Conservation (phyloP, 352 stramenopile genomes). For the Globisporangium solare region DNA sequence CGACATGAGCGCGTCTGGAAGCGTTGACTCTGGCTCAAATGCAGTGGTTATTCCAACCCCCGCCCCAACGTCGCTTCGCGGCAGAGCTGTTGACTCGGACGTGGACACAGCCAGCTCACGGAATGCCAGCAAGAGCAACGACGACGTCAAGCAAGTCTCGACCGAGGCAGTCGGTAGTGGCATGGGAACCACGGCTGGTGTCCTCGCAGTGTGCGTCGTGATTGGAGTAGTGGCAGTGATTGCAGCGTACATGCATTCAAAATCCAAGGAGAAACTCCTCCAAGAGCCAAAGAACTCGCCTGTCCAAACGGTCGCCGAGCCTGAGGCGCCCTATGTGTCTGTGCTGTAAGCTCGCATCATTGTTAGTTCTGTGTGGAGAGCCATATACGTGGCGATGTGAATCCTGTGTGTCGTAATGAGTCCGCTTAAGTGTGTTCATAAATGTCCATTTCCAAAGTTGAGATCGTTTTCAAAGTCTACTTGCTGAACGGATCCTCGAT, state of each 20-base stretch:
- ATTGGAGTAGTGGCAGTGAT: constrained; percentile 12
- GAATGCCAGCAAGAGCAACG: neutral
- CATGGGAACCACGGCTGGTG: constrained; percentile 8
- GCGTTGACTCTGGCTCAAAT: neutral
- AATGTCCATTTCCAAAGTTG: no score
- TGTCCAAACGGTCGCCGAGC: neutral
- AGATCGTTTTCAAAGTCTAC: no score
- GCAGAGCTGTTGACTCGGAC: neutral
- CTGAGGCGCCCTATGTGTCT: constrained; percentile 1
- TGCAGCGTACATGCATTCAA: constrained; percentile 16
- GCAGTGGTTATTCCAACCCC: neutral
- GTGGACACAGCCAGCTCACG: neutral
- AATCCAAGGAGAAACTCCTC: constrained; percentile 6
- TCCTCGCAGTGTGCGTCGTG: constrained; percentile 12
- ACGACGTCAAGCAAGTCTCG: constrained; percentile 7
- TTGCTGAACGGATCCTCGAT: no score
- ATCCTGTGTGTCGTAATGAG: no score
- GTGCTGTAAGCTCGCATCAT: no score
- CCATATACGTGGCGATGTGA: no score
- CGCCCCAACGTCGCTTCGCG: constrained; percentile 1
- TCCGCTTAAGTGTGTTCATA: no score
- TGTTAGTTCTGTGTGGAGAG: no score
- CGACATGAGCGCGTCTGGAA: neutral
- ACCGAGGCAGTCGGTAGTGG: constrained; percentile 7
- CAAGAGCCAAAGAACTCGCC: constrained; percentile 8